A percentile compares a stretch with the other conserved stretches of the same genome.
These are phyloP conservation scores for Chlorella ohadii DNA, from an alignment of 139 green algal species.

Conservation along the genomic window DNA sequence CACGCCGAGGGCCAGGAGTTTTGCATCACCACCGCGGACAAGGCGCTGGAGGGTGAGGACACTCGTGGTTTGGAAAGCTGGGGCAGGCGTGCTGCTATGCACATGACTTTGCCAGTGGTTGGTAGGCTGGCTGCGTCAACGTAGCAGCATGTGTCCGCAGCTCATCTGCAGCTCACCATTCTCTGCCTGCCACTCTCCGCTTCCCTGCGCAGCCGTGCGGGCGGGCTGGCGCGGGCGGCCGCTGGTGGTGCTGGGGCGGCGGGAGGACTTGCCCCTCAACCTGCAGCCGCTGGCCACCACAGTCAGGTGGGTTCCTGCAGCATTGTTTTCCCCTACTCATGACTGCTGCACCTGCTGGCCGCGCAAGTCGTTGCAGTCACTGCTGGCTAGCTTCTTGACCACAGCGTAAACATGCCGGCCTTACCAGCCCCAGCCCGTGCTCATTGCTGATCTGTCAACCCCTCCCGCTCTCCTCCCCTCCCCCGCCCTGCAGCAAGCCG, in stretches of 20 bases:
- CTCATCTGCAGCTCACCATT: background rate
- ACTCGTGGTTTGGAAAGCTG: background rate
- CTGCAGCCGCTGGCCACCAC: slow-evolving; percentile 28
- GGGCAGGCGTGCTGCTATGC: too few species aligned
- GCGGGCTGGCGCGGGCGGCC: slow-evolving; percentile 64
- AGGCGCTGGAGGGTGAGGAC: slow-evolving; percentile 13
- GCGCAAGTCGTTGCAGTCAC: background rate
- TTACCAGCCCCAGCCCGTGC: too few species aligned
- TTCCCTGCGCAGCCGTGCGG: slow-evolving; percentile 30
- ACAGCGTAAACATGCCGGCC: too few species aligned
- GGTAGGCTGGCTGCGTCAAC: too few species aligned
- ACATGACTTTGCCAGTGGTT: too few species aligned
- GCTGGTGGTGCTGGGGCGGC: slow-evolving; percentile 63
- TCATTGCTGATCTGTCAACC: too few species aligned
- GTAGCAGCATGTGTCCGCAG: too few species aligned
- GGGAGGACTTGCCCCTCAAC: slow-evolving; percentile 45
- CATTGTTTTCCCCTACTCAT: too few species aligned
- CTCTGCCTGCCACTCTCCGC: background rate
- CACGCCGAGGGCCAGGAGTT: slow-evolving; percentile 33
- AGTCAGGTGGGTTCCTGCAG: slow-evolving; percentile 9
- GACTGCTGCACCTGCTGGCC: too few species aligned
- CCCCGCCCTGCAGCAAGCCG: slow-evolving; percentile 23
- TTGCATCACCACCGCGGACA: slow-evolving; percentile 51
- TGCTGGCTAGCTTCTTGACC: too few species aligned
- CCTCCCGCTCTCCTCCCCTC: background rate